Conservation (phyloP, 805 yeast species). For the Ascoidea asiatica region DNA sequence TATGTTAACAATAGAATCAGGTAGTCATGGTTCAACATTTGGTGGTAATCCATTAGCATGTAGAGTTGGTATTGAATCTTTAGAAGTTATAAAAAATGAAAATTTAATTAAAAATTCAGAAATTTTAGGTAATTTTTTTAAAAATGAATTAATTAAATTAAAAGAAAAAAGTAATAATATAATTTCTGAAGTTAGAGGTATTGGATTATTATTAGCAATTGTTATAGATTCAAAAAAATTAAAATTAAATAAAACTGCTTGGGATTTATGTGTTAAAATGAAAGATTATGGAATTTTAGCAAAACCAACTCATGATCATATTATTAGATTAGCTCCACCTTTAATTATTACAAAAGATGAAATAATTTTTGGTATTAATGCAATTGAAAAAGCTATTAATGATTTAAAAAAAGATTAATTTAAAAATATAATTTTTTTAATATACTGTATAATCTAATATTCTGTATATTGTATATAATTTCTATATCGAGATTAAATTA, state of each 20-base stretch:
- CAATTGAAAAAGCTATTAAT: constrained; percentile 45
- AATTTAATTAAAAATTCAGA: constrained; percentile 67
- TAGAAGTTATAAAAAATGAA: constrained; percentile 82
- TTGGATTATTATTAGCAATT: constrained; percentile 80
- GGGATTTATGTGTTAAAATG: constrained; percentile 91
- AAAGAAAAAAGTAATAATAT: constrained; percentile 40
- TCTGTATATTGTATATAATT: no score
- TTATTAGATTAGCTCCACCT: constrained; percentile 94
- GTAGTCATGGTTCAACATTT: constrained; percentile 94
- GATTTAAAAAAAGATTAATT: no score
- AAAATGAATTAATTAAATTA: constrained; percentile 40
- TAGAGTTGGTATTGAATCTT: constrained; percentile 85
- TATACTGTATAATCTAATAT: no score
- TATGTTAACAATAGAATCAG: constrained; percentile 83
- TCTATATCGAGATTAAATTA: no score
- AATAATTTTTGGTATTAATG: constrained; percentile 63
- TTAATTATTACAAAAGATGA: constrained; percentile 83
- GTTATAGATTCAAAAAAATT: constrained; percentile 79
- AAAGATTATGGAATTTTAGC: constrained; percentile 83
- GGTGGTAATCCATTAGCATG: constrained; percentile 97
- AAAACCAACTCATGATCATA: constrained; percentile 93
- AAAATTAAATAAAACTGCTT: constrained; percentile 82
- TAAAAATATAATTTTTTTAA: no score
- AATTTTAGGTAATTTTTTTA: constrained; percentile 57
- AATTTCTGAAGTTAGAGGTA: constrained; percentile 58